Percentiles rank a stretch among this genome's conserved stretches.
Conservation (phyloP, 768 basidiomycete genomes). For the Hysterangium stoloniferum region DNA sequence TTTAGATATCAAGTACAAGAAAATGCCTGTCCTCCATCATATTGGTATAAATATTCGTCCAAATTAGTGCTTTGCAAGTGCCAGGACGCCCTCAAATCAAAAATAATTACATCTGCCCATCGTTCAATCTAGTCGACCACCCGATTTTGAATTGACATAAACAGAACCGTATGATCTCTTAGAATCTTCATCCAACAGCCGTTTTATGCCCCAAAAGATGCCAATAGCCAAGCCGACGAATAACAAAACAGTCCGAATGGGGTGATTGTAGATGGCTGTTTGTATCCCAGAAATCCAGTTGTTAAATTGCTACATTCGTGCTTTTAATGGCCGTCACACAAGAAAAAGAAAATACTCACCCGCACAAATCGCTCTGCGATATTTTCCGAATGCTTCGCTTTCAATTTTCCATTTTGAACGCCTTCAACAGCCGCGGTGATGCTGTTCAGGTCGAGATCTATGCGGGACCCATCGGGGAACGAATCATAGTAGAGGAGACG, state of each 20-base stretch:
- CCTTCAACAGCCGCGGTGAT: conserved; percentile 69
- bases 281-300: not conserved
- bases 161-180: not conserved
- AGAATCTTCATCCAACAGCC: conserved; percentile 3
- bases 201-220: conserved; percentile 3
- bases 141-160: conserved; percentile 1
- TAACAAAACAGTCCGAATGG: conserved; percentile 1
- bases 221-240: not conserved
- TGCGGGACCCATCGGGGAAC: conserved; percentile 45
- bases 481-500: conserved; percentile 67
- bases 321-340: not conserved
- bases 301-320: not conserved
- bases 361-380: conserved; percentile 56
- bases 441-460: conserved; percentile 47
- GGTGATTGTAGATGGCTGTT: not conserved
- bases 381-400: conserved; percentile 62
- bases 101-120: no score
- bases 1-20: no score
- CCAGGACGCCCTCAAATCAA: no score
- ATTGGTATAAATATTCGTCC: no score
- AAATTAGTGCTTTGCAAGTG: no score
- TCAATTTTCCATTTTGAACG: conserved; percentile 41
- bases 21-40: no score
- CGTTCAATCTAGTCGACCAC: conserved; percentile 6
- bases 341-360: conserved; percentile 34